These are phyloP conservation scores for Solanum medicagineum DNA, from an alignment of 257 asterid species.

Conservation along the genomic window DNA sequence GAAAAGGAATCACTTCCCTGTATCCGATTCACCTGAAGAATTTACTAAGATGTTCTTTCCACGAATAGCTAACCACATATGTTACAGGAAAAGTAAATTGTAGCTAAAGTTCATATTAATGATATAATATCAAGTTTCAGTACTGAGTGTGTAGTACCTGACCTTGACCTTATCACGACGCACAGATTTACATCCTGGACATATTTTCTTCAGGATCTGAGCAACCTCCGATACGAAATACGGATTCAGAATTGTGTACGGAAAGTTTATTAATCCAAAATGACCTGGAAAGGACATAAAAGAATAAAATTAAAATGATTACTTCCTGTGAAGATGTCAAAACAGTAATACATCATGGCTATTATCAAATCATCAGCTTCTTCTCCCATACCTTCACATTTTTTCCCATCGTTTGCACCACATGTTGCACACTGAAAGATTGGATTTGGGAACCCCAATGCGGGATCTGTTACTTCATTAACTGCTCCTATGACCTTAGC, in stretches of 20 bases:
- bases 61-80: not conserved
- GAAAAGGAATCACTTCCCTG: not conserved
- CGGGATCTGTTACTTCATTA: conserved; percentile 80
- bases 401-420: conserved; percentile 49
- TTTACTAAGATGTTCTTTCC: not conserved
- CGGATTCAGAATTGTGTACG: conserved; percentile 65
- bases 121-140: conserved; percentile 3
- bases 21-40: not conserved
- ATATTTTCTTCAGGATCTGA: conserved; percentile 62
- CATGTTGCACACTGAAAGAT: conserved; percentile 60
- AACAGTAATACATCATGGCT: conserved; percentile 1
- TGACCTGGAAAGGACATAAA: conserved; percentile 59
- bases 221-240: conserved; percentile 69
- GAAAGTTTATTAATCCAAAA: conserved; percentile 70
- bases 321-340: not conserved
- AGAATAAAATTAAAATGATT: not conserved
- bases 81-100: not conserved
- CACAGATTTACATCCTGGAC: conserved; percentile 74
- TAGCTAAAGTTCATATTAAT: not conserved
- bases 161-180: conserved; percentile 54
- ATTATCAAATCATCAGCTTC: conserved; percentile 4
- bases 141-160: conserved; percentile 30
- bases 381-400: conserved; percentile 67
- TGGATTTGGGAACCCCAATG: conserved; percentile 61
- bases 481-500: conserved; percentile 32